Evolutionary conservation across 2,329 filamentous ascomycete species (phyloP).

Genomic region (Hypoxylon rubiginosum): DNA sequence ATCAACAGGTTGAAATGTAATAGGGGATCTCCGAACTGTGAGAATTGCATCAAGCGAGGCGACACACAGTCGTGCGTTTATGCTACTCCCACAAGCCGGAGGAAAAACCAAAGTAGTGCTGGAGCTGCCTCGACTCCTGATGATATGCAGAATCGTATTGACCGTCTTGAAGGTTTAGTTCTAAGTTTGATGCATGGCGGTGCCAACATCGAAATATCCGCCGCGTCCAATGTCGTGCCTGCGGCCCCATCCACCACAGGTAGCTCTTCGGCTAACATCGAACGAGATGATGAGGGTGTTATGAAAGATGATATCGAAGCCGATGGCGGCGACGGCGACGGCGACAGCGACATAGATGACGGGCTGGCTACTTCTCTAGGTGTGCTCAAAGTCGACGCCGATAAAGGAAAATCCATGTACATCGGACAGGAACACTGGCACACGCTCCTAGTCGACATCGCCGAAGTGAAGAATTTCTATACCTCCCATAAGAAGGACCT

Average conservation of each 20-base stretch:
- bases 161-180: constrained; percentile 91
- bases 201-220: constrained; percentile 61
- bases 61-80: constrained; percentile 88
- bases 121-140: constrained; percentile 76
- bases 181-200: constrained; percentile 94
- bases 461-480: constrained; percentile 95
- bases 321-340: constrained; percentile 70
- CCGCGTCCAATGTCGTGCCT: constrained; percentile 45
- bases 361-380: constrained; percentile 80
- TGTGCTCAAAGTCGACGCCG: constrained; percentile 83
- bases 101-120: constrained; percentile 74
- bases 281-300: constrained; percentile 68
- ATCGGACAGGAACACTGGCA: constrained; percentile 89
- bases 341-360: constrained; percentile 79
- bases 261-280: constrained; percentile 63
- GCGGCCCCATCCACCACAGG: constrained; percentile 57
- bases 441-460: constrained; percentile 82
- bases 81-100: constrained; percentile 77
- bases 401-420: constrained; percentile 84
- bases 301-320: constrained; percentile 66
- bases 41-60: constrained; percentile 89
- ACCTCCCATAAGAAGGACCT: constrained; percentile 87
- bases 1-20: constrained; percentile 79
- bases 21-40: constrained; percentile 85
- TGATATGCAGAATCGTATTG: constrained; percentile 99